A percentile compares a stretch with the other conserved stretches of the same genome.
Conservation (phyloP, 495 filamentous ascomycete species). For the Penicillium lagena region DNA sequence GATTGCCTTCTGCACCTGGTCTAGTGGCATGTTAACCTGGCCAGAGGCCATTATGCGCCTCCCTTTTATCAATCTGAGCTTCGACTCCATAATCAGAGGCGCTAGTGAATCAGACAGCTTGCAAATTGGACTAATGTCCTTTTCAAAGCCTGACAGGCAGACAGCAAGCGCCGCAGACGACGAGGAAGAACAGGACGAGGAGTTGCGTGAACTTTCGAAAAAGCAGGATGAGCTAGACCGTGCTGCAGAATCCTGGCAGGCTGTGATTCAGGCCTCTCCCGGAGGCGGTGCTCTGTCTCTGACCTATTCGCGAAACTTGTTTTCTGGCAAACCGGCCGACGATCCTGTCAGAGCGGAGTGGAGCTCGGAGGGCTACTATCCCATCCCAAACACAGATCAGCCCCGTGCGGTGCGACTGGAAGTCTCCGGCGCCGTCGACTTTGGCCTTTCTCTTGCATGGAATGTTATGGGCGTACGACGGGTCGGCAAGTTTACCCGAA, state of each 20-base stretch:
- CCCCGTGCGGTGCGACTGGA: slow-evolving; percentile 32
- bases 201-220: slow-evolving; percentile 2
- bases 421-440: slow-evolving; percentile 12
- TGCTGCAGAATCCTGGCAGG: slow-evolving; percentile 30
- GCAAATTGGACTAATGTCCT: slow-evolving; percentile 28
- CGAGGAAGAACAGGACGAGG: slow-evolving; percentile 24
- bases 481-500: slow-evolving; percentile 30
- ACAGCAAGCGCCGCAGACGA: slow-evolving; percentile 6
- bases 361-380: slow-evolving; percentile 36
- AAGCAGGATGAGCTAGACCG: slow-evolving; percentile 17
- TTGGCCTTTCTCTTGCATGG: slow-evolving; percentile 26
- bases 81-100: slow-evolving; percentile 12
- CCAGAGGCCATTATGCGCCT: slow-evolving; percentile 23
- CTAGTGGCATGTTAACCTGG: slow-evolving; percentile 30
- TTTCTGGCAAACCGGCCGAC: slow-evolving; percentile 28
- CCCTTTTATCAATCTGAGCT: slow-evolving; percentile 15
- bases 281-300: slow-evolving; percentile 19
- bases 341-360: slow-evolving; percentile 31
- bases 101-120: slow-evolving; percentile 20
- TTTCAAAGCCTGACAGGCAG: slow-evolving; percentile 3
- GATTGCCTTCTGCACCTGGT: slow-evolving; percentile 26
- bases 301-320: slow-evolving; percentile 36
- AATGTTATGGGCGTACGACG: slow-evolving; percentile 30
- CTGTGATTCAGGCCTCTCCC: slow-evolving; percentile 20
- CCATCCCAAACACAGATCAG: slow-evolving; percentile 21